Percentiles rank a stretch among this genome's conserved stretches.
phyloP scores from a whole-genome alignment of 768 basidiomycete genomes.

The Hygrocybe punicea region DNA sequence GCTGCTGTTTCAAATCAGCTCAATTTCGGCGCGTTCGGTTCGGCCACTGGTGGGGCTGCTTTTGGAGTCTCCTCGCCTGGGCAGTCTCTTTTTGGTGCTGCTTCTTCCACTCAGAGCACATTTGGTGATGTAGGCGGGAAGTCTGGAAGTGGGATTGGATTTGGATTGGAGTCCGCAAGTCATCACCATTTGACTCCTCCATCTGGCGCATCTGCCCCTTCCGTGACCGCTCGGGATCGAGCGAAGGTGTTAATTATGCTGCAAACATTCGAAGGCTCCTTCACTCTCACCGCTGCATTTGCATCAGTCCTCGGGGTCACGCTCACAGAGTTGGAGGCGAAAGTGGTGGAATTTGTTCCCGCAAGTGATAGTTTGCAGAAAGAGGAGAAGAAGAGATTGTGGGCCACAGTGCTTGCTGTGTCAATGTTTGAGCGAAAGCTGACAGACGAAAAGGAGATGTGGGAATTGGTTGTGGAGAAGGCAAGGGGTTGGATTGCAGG shows the following conservation, averaged over 20 bases:
- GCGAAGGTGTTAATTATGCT: not conserved
- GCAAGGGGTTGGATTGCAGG: not conserved
- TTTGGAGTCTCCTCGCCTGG: too few relatives aligned
- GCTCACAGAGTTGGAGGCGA: not conserved
- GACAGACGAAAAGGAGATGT: not conserved
- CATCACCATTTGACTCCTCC: not conserved
- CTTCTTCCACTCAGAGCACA: too few relatives aligned
- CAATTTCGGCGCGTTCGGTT: not conserved
- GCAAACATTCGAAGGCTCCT: conserved; percentile 1
- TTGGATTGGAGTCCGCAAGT: too few relatives aligned
- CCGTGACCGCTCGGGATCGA: not conserved
- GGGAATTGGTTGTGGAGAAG: not conserved
- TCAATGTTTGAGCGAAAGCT: not conserved
- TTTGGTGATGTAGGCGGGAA: too few relatives aligned
- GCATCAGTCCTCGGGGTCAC: not conserved
- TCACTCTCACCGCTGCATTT: not conserved
- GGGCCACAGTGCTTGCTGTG: not conserved
- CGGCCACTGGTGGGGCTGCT: not conserved
- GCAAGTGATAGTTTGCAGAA: not conserved
- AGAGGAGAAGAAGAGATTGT: not conserved
- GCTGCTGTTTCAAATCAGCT: too few relatives aligned
- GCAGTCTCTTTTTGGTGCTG: too few relatives aligned
- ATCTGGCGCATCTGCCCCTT: not conserved
- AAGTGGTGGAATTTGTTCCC: not conserved
- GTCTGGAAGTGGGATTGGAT: too few relatives aligned